Evolutionary conservation across 78 protist species (phyloP).

Genomic region (Planoprotostelium fungivorum): DNA sequence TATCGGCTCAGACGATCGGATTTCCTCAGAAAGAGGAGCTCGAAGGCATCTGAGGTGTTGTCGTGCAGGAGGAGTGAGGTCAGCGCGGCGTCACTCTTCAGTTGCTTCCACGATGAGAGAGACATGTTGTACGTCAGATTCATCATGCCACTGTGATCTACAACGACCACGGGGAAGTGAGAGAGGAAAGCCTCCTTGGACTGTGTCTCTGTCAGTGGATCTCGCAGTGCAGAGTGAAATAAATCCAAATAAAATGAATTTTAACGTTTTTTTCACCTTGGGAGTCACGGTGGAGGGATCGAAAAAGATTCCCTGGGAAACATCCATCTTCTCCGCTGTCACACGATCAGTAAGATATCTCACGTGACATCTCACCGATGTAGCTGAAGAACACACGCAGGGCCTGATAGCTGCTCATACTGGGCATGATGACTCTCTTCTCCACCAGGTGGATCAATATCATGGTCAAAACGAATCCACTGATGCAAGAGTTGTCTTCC

Average conservation of each 20-base stretch:
- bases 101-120: neutral
- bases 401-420: slow-evolving; percentile 48
- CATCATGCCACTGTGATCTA: neutral
- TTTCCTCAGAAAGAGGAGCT: neutral
- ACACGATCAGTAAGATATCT: neutral
- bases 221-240: too few species aligned
- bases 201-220: neutral
- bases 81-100: neutral
- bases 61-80: neutral
- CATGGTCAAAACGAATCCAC: slow-evolving; percentile 46
- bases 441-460: slow-evolving; percentile 21
- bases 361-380: neutral
- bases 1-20: neutral
- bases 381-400: neutral
- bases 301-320: neutral
- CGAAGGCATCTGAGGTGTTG: neutral
- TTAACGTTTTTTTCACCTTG: neutral
- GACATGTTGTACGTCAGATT: neutral
- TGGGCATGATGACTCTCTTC: neutral
- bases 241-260: neutral
- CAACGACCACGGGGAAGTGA: neutral
- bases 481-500: slow-evolving; percentile 19
- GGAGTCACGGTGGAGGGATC: neutral
- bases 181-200: neutral
- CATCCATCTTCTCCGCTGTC: neutral